phyloP scores from a whole-genome alignment of 2,329 filamentous ascomycete species.

The Penicillium hesseltinei region DNA sequence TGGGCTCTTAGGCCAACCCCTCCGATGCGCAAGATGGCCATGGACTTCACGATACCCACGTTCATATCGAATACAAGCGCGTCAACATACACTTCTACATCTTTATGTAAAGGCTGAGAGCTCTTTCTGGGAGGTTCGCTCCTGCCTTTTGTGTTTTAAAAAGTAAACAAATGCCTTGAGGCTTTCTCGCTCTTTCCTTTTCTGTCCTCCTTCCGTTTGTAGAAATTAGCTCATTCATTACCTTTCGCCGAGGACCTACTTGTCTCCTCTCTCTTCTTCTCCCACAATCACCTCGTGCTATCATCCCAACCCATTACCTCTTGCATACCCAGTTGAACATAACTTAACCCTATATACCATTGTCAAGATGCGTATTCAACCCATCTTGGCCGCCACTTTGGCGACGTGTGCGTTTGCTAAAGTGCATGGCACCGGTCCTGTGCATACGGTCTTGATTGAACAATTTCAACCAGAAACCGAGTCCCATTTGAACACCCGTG shows the following conservation, averaged over 20 bases:
- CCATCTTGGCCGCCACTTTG: constrained; percentile 7
- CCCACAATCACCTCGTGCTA: background rate
- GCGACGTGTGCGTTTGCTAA: constrained; percentile 6
- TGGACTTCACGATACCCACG: constrained; percentile 25
- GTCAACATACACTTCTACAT: background rate
- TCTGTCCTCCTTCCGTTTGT: background rate
- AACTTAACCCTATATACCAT: background rate
- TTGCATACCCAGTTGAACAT: constrained; percentile 5
- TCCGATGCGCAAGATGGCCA: constrained; percentile 2
- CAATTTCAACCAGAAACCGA: background rate
- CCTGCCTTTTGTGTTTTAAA: background rate
- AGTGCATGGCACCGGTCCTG: background rate
- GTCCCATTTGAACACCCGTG: constrained; percentile 14
- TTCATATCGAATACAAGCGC: constrained; percentile 13
- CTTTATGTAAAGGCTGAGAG: background rate
- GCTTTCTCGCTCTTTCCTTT: background rate
- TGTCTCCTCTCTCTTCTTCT: background rate
- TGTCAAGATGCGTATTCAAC: constrained; percentile 1
- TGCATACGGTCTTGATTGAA: constrained; percentile 2
- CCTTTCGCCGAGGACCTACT: no score
- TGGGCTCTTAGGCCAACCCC: background rate
- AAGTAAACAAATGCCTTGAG: background rate
- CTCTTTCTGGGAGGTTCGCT: background rate
- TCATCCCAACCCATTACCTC: background rate
- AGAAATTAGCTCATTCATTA: background rate